Evolutionary conservation across 2,329 filamentous ascomycete species (phyloP), one percentile per base, ranked within the genome.

Genomic region (Arthrobotrys conoides): DNA sequence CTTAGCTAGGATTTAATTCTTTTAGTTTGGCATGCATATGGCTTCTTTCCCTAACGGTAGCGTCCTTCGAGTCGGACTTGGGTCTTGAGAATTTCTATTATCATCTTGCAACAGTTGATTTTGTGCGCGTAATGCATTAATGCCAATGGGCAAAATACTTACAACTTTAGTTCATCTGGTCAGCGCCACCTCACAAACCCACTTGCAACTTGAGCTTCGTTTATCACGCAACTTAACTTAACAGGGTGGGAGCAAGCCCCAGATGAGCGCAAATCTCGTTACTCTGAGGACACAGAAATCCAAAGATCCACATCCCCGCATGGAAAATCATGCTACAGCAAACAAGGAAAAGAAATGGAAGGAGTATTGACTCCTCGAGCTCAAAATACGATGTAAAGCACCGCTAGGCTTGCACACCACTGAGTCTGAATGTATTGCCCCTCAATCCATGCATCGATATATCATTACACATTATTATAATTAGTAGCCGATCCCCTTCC

Each of bases 241-340:
- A n/a, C 14, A 14, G 16, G 3, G 38, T n/a, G 1, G 33, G 5
- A 6, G 33, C 5, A 36, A 10, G 33, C 33, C 33, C 5, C 8
- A 36, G 38, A n/a, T 22, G 46, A 48, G n/a, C 18, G 33, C n/a
- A 61, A 61, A 61, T 44, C 36, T 44, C 57, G 36, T 61, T 41
- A 44, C 20, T 51, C 9, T 44, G 27, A 20, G 33, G 8, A 16
- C 18, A 18, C 5, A 22, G 24, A 49, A 36, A 22, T 38, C 24
- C 24, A 9, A 65, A 18, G 41, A 36, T 49, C 41, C 44, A 49
- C 61, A 30, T 64, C 44, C 41, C 38, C 44, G 41, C 22, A 49
- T 16, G 33, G 8, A 27, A 46, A 49, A 20, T 20, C 22, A 33
- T 20, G 59, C 61, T 20, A 49, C 41, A 49, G 18, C n/a, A 9